These are phyloP conservation scores for Porogramme epimiltina DNA, from an alignment of 1,284 basidiomycete genomes.

Conservation along the genomic window DNA sequence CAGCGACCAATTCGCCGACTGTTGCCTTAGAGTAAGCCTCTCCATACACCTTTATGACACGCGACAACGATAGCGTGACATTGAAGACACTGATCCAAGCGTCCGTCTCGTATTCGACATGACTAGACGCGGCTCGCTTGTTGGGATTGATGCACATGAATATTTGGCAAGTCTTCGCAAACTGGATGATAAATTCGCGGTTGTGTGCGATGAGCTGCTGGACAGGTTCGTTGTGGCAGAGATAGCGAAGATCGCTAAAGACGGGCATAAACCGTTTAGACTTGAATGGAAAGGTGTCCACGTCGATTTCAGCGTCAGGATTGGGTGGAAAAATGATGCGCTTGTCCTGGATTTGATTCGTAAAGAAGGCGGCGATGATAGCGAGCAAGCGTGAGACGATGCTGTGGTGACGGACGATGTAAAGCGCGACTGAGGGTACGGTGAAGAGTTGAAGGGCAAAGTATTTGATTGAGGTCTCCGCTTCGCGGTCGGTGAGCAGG, in stretches of 20 bases:
- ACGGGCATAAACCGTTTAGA: constrained; percentile 93
- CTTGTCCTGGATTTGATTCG: constrained; percentile 76
- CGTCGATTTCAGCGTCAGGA: constrained; percentile 57
- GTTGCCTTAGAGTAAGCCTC: constrained; percentile 70
- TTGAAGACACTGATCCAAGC: constrained; percentile 95
- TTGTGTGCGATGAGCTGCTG: constrained; percentile 75
- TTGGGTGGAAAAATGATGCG: constrained; percentile 59
- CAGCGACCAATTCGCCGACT: constrained; percentile 62
- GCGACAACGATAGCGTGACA: constrained; percentile 84
- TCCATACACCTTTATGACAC: constrained; percentile 87
- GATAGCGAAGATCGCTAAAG: constrained; percentile 82
- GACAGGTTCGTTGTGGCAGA: constrained; percentile 76
- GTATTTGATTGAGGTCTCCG: constrained; percentile 91
- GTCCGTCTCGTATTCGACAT: constrained; percentile 94
- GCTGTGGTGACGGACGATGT: constrained; percentile 76
- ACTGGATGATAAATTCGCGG: constrained; percentile 61
- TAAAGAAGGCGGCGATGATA: constrained; percentile 88
- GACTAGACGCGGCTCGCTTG: constrained; percentile 76
- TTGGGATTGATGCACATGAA: constrained; percentile 94
- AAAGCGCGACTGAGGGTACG: constrained; percentile 79
- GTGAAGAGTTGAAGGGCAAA: constrained; percentile 91
- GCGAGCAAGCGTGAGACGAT: constrained; percentile 78
- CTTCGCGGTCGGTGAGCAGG: constrained; percentile 88
- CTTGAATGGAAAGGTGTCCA: constrained; percentile 85
- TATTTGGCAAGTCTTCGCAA: constrained; percentile 70